Evolutionary conservation across 371 early-diverging fungal genomes (phyloP), one percentile per base, ranked within the genome.

Genomic region (Rhizomucor pusillus): DNA sequence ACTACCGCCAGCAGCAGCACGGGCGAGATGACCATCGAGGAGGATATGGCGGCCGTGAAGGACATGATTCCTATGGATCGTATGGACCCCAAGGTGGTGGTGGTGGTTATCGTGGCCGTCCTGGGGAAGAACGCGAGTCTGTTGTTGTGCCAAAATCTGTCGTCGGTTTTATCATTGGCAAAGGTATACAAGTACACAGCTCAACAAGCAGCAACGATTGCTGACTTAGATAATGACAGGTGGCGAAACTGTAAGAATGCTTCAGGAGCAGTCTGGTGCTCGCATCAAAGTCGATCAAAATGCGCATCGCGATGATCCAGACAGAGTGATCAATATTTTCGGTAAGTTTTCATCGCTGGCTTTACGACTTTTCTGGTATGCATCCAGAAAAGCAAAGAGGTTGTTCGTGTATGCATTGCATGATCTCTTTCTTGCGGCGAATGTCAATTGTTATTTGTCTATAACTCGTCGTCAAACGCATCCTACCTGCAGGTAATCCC

Each of bases 181-280:
- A 82, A 64, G 86, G 84, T 76, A 73, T 12, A 29, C 7, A 7
- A 3, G 29, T 29, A 29, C 7, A 5, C 7, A 5, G 7, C 29
- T 29, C 7, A 7, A 29, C 29, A 3, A 29, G 29, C 29, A 29
- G n/a, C 10, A 3, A 5, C 1, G 36, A 18, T 18, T 20, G 29
- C 20, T 40, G 16, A 11, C 35, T 45, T n/a, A 10, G 34, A 13
- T 43, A 1, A 18, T 7, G 1, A 37, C 43, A 81, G 84, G 91
- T 20, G 94, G 96, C 40, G 96, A 94, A 65, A 95, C 92, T 7
- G 90, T 95, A 29, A 85, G 89, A 65, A 65, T 73, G 33, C 71
- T 96, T 51, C 90, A 94, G 71, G 89, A 88, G 56, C 82, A 85
- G 55, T 83, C 90, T 1, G 90, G 93, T 0, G 91, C 94, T 14